Conservation (phyloP, 495 filamentous ascomycete species). For the Chlorociboria aeruginascens region DNA sequence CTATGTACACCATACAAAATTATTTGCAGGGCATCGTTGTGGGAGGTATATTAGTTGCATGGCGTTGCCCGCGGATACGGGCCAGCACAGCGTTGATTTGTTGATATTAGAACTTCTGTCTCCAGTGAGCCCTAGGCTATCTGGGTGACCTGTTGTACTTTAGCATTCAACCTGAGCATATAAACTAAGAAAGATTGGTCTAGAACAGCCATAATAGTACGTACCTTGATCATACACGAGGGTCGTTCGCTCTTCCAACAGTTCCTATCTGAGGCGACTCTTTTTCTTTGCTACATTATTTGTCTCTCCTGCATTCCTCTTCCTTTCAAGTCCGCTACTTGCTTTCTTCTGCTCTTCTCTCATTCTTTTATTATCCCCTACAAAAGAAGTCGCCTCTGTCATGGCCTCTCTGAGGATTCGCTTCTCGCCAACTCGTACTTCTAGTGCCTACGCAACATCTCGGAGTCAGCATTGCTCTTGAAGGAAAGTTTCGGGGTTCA, state of each 20-base stretch:
- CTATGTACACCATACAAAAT: conserved; percentile 6
- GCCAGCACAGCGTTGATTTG: conserved; percentile 11
- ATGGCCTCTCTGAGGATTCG: conserved; percentile 43
- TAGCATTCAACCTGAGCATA: conserved; percentile 20
- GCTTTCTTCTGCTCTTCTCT: conserved; percentile 5
- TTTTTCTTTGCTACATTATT: conserved; percentile 12
- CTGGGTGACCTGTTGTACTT: conserved; percentile 29
- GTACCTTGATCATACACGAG: no score
- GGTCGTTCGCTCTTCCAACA: no score
- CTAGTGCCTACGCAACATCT: conserved; percentile 32
- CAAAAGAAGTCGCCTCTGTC: conserved; percentile 17
- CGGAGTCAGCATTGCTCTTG: no score
- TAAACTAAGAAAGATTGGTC: conserved; percentile 18
- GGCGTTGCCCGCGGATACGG: conserved; percentile 16
- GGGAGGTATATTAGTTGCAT: conserved; percentile 3
- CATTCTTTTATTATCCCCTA: conserved; percentile 20
- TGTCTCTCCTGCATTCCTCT: conserved; percentile 20
- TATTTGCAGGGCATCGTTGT: conserved; percentile 4
- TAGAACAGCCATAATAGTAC: no score
- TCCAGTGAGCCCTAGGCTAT: conserved; percentile 2
- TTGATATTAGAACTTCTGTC: conserved; percentile 25
- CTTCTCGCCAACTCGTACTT: conserved; percentile 76
- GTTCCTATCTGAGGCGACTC: conserved; percentile 24
- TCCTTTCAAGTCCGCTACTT: conserved; percentile 23
- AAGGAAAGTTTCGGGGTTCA: no score